phyloP scores from a whole-genome alignment of 164 flowering plant species.

The Annona cherimola region DNA sequence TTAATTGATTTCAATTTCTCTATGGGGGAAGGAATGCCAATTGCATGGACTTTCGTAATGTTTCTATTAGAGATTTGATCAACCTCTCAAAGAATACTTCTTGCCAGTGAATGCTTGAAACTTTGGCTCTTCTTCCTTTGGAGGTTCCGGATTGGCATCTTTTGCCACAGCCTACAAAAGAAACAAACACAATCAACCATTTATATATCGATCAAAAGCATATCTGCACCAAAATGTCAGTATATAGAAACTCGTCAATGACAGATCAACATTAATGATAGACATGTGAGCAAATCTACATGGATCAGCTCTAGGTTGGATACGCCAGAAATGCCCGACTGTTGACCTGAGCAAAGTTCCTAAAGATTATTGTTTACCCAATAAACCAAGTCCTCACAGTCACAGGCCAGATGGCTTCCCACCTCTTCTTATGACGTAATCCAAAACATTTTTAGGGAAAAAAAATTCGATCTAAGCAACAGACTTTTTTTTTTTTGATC shows the following conservation, averaged over 20 bases:
- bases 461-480: too few species aligned
- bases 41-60: too few species aligned
- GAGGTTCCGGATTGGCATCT: neutral
- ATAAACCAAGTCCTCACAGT: too few species aligned
- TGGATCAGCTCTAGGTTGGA: neutral
- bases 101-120: slow-evolving; percentile 4
- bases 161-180: neutral
- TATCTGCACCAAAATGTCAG: neutral
- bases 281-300: neutral
- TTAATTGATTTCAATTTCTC: too few species aligned
- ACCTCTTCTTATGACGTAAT: too few species aligned
- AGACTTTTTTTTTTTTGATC: too few species aligned
- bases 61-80: neutral
- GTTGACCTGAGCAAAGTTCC: too few species aligned
- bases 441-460: too few species aligned
- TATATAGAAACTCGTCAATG: neutral
- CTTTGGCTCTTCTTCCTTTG: slow-evolving; percentile 4
- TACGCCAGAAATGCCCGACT: neutral
- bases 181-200: neutral
- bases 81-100: slow-evolving; percentile 5
- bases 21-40: too few species aligned
- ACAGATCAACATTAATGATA: neutral
- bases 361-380: too few species aligned
- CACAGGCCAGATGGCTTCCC: too few species aligned
- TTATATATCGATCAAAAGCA: neutral